Evolutionary conservation across 768 basidiomycete genomes (phyloP).

Genomic region (Boletus coccyginus): DNA sequence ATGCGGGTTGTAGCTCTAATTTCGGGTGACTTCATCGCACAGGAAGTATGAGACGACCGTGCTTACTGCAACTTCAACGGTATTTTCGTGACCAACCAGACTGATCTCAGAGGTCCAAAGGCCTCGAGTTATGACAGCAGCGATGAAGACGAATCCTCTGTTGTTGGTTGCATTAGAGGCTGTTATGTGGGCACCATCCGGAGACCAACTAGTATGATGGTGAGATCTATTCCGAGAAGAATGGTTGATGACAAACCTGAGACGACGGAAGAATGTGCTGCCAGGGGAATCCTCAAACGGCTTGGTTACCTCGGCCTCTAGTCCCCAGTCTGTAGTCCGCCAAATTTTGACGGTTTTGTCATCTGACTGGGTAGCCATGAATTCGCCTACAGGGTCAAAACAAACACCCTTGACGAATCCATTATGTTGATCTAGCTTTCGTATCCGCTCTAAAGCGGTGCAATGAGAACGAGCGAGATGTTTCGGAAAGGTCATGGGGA

Average conservation of each 20-base stretch:
- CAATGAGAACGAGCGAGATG: not conserved
- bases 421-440: conserved; percentile 83
- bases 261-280: conserved; percentile 88
- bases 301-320: conserved; percentile 81
- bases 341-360: conserved; percentile 97
- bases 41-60: not conserved
- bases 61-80: conserved; percentile 90
- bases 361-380: conserved; percentile 95
- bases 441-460: conserved; percentile 61
- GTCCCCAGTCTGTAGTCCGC: conserved; percentile 88
- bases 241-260: conserved; percentile 53
- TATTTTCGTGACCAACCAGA: conserved; percentile 95
- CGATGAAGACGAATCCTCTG: conserved; percentile 95
- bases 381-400: conserved; percentile 98
- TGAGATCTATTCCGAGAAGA: not conserved
- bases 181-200: conserved; percentile 97
- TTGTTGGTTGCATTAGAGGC: conserved; percentile 97
- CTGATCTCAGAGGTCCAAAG: conserved; percentile 92
- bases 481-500: not conserved
- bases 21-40: conserved; percentile 4
- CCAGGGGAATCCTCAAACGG: conserved; percentile 94
- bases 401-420: conserved; percentile 99
- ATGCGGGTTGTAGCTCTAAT: conserved; percentile 80
- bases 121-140: conserved; percentile 88
- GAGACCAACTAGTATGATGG: conserved; percentile 76